Evolutionary conservation across 2,329 filamentous ascomycete species (phyloP), one percentile per base, ranked within the genome.

Genomic region (Fusarium tjaetaba): DNA sequence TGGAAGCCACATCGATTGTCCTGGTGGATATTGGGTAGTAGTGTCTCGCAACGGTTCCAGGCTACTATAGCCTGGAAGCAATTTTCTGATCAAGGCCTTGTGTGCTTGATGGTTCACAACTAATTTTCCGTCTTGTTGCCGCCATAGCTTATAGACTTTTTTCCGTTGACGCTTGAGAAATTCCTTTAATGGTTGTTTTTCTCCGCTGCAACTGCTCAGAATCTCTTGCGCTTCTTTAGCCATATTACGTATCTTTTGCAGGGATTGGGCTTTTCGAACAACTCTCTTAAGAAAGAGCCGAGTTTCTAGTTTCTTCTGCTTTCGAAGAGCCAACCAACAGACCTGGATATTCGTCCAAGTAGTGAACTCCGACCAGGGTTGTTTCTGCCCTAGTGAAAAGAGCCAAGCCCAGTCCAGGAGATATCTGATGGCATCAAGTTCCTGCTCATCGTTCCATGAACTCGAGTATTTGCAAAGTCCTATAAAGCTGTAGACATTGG

Each of bases 391-490:
- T 15, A 30, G 3, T 0, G 46, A 14, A 0, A 61, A 11, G 13
- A 64, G 56, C 61, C 61, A 64, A 1, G 22, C 16, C 61, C 61
- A 61, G n/a, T 61, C 61, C 8, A n/a, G 38, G 2, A 61, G 6
- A 9, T 64, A 38, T 18, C 14, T 61, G 0, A 43, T 30, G 0
- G 16, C 13, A 30, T 61, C 43, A 0, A 51, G 1, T 2, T 22
- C 3, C 1, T 0, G 13, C 22, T 28, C 1, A 6, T 5, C 2
- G 7, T 24, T 13, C 3, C 0, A 0, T 43, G 22, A 1, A 0
- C 5, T 1, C 8, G 18, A 24, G 36, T 61, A 61, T 2, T 4
- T 2, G 1, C 56, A 64, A 36, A 64, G 16, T 4, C 61, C 61
- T 14, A 61, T 9, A 7, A 51, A 43, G 0, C 1, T 51, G 7